These are phyloP conservation scores for Alnus rubra DNA, from an alignment of 306 rosid species.

Conservation along the genomic window DNA sequence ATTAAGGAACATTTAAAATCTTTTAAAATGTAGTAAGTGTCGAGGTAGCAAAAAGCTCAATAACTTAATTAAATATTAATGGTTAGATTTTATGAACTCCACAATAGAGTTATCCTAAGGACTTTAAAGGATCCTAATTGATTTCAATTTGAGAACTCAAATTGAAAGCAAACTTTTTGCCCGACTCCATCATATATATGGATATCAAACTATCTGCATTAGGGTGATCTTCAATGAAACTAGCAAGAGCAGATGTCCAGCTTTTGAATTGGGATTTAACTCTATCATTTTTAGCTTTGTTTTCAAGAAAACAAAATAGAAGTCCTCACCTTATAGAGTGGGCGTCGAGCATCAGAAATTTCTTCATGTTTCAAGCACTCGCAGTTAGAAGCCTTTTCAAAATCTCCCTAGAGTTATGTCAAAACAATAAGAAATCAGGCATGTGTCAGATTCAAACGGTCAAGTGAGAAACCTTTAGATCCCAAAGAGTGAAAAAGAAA, in stretches of 20 bases:
- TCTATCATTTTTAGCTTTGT: not conserved
- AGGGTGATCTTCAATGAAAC: not conserved
- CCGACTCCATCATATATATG: not conserved
- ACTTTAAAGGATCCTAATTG: too few species aligned
- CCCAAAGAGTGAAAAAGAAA: not conserved
- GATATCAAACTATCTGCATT: not conserved
- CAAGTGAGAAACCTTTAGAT: not conserved
- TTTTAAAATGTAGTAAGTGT: too few species aligned
- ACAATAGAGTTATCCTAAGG: too few species aligned
- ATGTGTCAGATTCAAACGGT: not conserved
- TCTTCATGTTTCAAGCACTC: constrained; percentile 45
- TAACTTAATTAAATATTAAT: too few species aligned
- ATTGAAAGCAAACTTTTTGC: not conserved
- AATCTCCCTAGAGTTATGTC: constrained; percentile 41
- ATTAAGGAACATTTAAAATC: too few species aligned
- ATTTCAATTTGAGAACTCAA: not conserved
- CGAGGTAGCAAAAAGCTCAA: too few species aligned
- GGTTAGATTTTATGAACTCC: too few species aligned
- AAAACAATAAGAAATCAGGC: not conserved
- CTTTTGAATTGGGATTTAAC: not conserved
- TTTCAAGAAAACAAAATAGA: not conserved
- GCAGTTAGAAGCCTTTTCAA: not conserved
- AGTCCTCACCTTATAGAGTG: constrained; percentile 45
- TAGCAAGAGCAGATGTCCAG: not conserved
- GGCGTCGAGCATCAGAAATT: constrained; percentile 57